Conservation (phyloP, 192 early-diverging fungal species). For the Polychytrium aggregatum region DNA sequence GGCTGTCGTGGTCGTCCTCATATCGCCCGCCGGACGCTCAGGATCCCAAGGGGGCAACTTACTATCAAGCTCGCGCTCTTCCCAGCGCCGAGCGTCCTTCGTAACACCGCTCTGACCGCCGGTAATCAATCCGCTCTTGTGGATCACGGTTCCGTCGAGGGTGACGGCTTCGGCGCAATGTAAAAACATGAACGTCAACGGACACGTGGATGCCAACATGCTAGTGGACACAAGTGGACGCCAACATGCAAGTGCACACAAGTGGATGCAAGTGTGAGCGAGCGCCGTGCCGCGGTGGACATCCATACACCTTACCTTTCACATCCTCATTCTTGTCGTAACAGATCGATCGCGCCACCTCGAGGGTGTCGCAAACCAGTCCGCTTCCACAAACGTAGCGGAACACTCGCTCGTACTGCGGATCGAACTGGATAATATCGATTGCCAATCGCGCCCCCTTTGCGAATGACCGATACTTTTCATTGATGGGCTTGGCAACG, state of each 20-base stretch:
- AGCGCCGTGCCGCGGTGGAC: too few relatives aligned
- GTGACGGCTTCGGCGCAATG: constrained; percentile 71
- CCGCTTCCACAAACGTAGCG: constrained; percentile 86
- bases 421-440: constrained; percentile 83
- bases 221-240: too few relatives aligned
- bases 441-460: constrained; percentile 84
- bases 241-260: constrained; percentile 2
- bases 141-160: constrained; percentile 88
- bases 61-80: constrained; percentile 77
- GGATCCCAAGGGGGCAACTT: too few relatives aligned
- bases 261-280: not conserved
- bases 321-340: constrained; percentile 75
- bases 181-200: not conserved
- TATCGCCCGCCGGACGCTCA: too few relatives aligned
- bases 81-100: constrained; percentile 57
- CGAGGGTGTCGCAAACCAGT: constrained; percentile 81
- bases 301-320: constrained; percentile 41
- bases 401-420: constrained; percentile 59
- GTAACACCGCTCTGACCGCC: constrained; percentile 40
- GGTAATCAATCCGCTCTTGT: constrained; percentile 93
- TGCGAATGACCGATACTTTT: constrained; percentile 62
- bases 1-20: too few relatives aligned
- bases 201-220: too few relatives aligned
- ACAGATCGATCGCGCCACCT: constrained; percentile 73
- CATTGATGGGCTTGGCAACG: constrained; percentile 58